Evolutionary conservation across 2,329 filamentous ascomycete species (phyloP), one percentile per base, ranked within the genome.

Genomic region (Pestalotiopsis fici): DNA sequence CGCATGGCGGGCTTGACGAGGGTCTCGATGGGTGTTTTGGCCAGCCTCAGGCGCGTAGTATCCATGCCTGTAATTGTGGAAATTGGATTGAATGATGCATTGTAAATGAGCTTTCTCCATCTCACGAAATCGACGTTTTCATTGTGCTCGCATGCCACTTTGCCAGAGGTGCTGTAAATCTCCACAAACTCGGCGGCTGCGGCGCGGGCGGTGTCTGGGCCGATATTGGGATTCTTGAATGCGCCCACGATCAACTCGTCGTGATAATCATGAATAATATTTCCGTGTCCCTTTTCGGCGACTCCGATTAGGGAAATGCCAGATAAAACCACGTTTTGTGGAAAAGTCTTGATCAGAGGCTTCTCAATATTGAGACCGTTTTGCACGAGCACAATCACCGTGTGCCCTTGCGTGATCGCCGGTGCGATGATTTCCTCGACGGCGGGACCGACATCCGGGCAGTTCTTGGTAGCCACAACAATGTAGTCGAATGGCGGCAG

Each of bases 341-440:
- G 87, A 71, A 88, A 89, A 0, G 77, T 75, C 1, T 73, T 67
- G n/a, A 86, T 73, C 25, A 90, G 73, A 0, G 87, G 86, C 56
- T 81, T 83, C 69, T 90, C 87, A 69, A 90, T 90, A 71, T 90
- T 88, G n/a, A 90, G 76, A 0, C 88, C 88, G 71, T 91, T 91
- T 69, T 91, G 88, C 7, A 88, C 77, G 12, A 90, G 81, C 0
- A 90, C 79, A 57, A 91, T 85, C 35, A 80, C 80, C 0, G 87
- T 89, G 25, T 82, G 77, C 2, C 79, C 80, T 0, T 82, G 80
- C 0, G 83, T 86, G 0, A 90, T 77, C 1, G 86, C 87, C 0
- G 86, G 85, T 0, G 74, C 72, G 31, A 90, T 83, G 39, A 88
- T 74, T 1, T 86, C 82, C 50, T 79, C 73, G 0, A 86, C 76